Conservation (phyloP, 192 early-diverging fungal species). For the Linnemannia schmuckeri region DNA sequence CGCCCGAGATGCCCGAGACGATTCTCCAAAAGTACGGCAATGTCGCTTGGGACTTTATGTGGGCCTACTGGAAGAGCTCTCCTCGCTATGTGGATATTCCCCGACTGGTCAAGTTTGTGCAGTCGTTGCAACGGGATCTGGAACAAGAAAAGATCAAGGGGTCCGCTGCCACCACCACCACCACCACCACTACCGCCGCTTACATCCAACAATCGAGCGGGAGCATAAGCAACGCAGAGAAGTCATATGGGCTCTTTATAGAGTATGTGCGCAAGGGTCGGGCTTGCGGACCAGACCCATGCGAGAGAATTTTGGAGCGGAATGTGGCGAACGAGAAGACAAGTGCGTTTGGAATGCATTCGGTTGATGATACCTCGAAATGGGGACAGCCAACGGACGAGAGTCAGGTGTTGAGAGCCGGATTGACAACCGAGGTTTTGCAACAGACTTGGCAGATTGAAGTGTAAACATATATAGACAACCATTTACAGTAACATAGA, state of each 20-base stretch:
- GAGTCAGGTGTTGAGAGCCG: slow-evolving; percentile 1
- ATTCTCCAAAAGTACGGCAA: slow-evolving; percentile 25
- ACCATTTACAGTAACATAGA: too few species aligned
- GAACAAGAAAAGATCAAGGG: slow-evolving; percentile 8
- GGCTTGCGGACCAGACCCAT: neutral
- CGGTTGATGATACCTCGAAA: slow-evolving; percentile 13
- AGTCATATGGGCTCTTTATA: neutral
- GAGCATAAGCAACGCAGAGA: neutral
- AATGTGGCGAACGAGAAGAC: slow-evolving; percentile 3
- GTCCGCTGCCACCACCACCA: neutral
- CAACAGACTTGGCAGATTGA: too few species aligned
- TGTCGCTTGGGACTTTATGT: neutral
- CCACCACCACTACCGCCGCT: neutral
- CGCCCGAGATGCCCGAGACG: neutral
- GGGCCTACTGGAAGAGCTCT: slow-evolving; percentile 18
- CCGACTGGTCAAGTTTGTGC: slow-evolving; percentile 14
- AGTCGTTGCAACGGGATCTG: neutral
- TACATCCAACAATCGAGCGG: neutral
- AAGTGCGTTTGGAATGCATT: slow-evolving; percentile 25
- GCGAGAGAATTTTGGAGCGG: slow-evolving; percentile 1
- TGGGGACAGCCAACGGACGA: slow-evolving; percentile 22
- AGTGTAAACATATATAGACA: too few species aligned
- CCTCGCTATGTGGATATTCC: slow-evolving; percentile 26
- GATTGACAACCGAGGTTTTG: neutral
- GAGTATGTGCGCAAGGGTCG: slow-evolving; percentile 21